Evolutionary conservation across 2,329 filamentous ascomycete genomes (phyloP).

Genomic region (Plenodomus lindquistii): DNA sequence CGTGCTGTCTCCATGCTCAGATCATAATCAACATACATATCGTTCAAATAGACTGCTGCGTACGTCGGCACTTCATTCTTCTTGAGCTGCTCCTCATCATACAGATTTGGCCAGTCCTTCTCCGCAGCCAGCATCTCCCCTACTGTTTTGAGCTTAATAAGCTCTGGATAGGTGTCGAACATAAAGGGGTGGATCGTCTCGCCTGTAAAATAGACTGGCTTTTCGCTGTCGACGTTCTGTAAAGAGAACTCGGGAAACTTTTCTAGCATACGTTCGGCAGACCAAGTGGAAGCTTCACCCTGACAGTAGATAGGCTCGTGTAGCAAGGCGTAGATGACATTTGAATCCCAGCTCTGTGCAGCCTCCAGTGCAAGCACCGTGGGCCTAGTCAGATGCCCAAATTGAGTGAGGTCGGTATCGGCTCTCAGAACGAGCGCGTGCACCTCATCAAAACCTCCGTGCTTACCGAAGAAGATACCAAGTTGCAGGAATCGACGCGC

Average conservation of each 20-base stretch:
- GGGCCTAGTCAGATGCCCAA: slow-evolving; percentile 74
- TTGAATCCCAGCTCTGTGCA: slow-evolving; percentile 70
- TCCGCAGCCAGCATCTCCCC: slow-evolving; percentile 72
- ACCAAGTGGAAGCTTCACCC: slow-evolving; percentile 70
- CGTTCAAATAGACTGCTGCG: slow-evolving; percentile 79
- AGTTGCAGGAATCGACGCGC: slow-evolving; percentile 75
- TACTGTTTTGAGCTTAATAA: slow-evolving; percentile 68
- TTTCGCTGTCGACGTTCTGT: slow-evolving; percentile 43
- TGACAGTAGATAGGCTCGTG: slow-evolving; percentile 90
- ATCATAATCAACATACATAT: slow-evolving; percentile 89
- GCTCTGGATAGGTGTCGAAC: slow-evolving; percentile 79
- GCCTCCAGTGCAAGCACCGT: slow-evolving; percentile 71
- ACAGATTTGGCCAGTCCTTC: slow-evolving; percentile 74
- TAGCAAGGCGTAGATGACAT: slow-evolving; percentile 81
- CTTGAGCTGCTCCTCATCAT: slow-evolving; percentile 72
- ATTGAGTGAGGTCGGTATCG: slow-evolving; percentile 72
- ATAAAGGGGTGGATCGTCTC: slow-evolving; percentile 92
- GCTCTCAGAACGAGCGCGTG: slow-evolving; percentile 68
- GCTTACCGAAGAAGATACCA: slow-evolving; percentile 76
- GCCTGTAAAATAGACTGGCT: slow-evolving; percentile 77
- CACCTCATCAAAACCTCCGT: slow-evolving; percentile 53
- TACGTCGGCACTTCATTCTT: slow-evolving; percentile 85
- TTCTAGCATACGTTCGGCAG: slow-evolving; percentile 67
- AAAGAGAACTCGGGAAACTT: slow-evolving; percentile 50
- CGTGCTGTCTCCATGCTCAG: slow-evolving; percentile 73